These are phyloP conservation scores for Ustilago tritici DNA, from an alignment of 1,284 basidiomycete species.

Conservation along the genomic window DNA sequence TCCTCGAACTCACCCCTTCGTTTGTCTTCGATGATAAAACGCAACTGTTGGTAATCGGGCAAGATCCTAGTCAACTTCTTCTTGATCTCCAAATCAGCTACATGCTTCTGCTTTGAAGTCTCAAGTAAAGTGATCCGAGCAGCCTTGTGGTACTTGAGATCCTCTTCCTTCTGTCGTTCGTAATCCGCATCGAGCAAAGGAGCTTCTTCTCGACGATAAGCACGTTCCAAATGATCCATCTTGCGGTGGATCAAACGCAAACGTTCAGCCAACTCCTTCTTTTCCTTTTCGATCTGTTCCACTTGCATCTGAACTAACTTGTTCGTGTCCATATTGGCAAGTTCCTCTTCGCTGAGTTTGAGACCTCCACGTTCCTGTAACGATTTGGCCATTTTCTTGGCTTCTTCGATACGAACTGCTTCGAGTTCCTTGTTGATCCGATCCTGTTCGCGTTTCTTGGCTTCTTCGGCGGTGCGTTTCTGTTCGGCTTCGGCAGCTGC, in stretches of 20 bases:
- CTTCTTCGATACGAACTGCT: slow-evolving; percentile 83
- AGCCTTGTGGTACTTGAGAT: slow-evolving; percentile 76
- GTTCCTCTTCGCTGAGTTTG: slow-evolving; percentile 84
- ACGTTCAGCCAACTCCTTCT: slow-evolving; percentile 85
- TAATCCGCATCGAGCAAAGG: slow-evolving; percentile 89
- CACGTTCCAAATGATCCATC: slow-evolving; percentile 94
- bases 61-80: slow-evolving; percentile 80
- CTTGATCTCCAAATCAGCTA: slow-evolving; percentile 82
- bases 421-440: slow-evolving; percentile 86
- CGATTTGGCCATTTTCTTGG: slow-evolving; percentile 87
- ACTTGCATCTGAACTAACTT: slow-evolving; percentile 86
- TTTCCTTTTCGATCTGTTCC: slow-evolving; percentile 88
- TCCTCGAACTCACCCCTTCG: slow-evolving; percentile 80
- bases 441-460: slow-evolving; percentile 80
- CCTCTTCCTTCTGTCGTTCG: slow-evolving; percentile 82
- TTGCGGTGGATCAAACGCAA: slow-evolving; percentile 88
- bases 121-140: slow-evolving; percentile 72
- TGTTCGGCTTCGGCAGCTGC: slow-evolving; percentile 79
- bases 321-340: slow-evolving; percentile 85
- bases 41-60: slow-evolving; percentile 79
- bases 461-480: slow-evolving; percentile 76
- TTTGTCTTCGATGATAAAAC: slow-evolving; percentile 76
- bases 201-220: slow-evolving; percentile 92
- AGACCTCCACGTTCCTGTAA: slow-evolving; percentile 86
- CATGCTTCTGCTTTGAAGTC: slow-evolving; percentile 76